Base-by-base conservation (phyloP, 257 asterid genomes). In the Cordia subcordata region DNA sequence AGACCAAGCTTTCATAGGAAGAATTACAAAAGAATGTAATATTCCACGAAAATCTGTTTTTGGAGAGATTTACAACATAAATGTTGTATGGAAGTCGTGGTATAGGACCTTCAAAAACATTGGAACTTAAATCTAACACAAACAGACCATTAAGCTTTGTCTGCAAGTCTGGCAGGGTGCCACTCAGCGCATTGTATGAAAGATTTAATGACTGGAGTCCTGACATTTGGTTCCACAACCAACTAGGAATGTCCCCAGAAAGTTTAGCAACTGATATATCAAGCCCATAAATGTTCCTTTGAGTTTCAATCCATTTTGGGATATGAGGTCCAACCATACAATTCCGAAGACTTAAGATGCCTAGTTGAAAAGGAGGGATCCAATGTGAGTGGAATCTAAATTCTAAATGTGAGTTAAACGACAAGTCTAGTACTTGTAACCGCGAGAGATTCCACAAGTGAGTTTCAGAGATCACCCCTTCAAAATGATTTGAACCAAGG, bases 301-400 rank as follows among this genome's bases (percentile, higher is more conserved):
- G 79, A 23, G 33, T 65, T 55, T 0, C 21, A 42, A 74, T 55
- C 76, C 72, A 69, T 21, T 19, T 42, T 4, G 76, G 76, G 16
- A 74, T 69, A 18, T 38, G 21, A 38, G 63, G 66, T 11, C 71
- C 67, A 61, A 70, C 3, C 42, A 27, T 64, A 20, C 62, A 58
- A 15, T 64, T 22, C 1, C 56, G 19, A n/a, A 58, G 10, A 20
- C 10, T 42, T 16, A 53, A 4, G 22, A 18, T 0, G 3, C 32
- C 53, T 55, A 70, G 51, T 5, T 70, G 62, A 59, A 58, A 64
- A n/a, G 66, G 58, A 4, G 63, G 75, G 14, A 18, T 18, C 71
- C 66, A 70, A 22, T 45, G 22, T 14, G 65, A 14, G 15, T 16
- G 27, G 50, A 57, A 57, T 12, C 33, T 17, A 5, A 58, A 17